These are phyloP conservation scores for Solanum pinnatisectum DNA, from an alignment of 257 asterid species.

Conservation along the genomic window DNA sequence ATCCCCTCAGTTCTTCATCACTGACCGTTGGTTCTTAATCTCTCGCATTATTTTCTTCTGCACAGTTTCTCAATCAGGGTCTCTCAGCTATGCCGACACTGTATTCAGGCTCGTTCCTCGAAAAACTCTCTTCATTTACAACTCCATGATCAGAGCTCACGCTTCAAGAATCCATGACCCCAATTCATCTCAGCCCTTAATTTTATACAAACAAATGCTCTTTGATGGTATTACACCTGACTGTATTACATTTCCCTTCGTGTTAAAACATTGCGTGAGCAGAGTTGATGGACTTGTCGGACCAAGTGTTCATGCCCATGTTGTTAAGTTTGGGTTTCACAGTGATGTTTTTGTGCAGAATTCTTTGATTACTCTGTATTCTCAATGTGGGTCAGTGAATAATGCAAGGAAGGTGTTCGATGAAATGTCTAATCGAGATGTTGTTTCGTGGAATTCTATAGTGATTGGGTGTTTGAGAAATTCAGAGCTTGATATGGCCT, in stretches of 20 bases:
- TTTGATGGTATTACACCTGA: slow-evolving; percentile 30
- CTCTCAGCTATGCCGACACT: slow-evolving; percentile 34
- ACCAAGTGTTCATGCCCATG: slow-evolving; percentile 42
- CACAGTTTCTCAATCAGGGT: slow-evolving; percentile 23
- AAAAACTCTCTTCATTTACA: slow-evolving; percentile 48
- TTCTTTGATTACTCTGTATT: slow-evolving; percentile 44
- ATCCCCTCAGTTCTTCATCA: slow-evolving; percentile 28
- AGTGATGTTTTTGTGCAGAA: slow-evolving; percentile 53
- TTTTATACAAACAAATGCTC: slow-evolving; percentile 46
- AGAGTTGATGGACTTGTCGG: slow-evolving; percentile 29
- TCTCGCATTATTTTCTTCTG: slow-evolving; percentile 61
- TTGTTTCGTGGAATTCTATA: slow-evolving; percentile 75
- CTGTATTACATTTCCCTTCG: slow-evolving; percentile 51
- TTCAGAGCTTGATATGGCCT: slow-evolving; percentile 40
- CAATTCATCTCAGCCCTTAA: slow-evolving; percentile 19
- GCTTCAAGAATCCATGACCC: slow-evolving; percentile 38
- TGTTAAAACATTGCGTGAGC: slow-evolving; percentile 60
- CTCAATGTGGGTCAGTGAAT: slow-evolving; percentile 30
- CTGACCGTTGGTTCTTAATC: slow-evolving; percentile 36
- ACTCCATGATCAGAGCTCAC: slow-evolving; percentile 63
- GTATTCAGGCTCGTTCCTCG: slow-evolving; percentile 28
- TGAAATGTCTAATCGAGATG: slow-evolving; percentile 51
- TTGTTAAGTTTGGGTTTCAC: slow-evolving; percentile 38
- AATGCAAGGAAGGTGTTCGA: slow-evolving; percentile 66
- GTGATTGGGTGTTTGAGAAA: slow-evolving; percentile 48